Evolutionary conservation across 1,284 basidiomycete species (phyloP), one percentile per base, ranked within the genome.

Genomic region (Leccinum insigne): DNA sequence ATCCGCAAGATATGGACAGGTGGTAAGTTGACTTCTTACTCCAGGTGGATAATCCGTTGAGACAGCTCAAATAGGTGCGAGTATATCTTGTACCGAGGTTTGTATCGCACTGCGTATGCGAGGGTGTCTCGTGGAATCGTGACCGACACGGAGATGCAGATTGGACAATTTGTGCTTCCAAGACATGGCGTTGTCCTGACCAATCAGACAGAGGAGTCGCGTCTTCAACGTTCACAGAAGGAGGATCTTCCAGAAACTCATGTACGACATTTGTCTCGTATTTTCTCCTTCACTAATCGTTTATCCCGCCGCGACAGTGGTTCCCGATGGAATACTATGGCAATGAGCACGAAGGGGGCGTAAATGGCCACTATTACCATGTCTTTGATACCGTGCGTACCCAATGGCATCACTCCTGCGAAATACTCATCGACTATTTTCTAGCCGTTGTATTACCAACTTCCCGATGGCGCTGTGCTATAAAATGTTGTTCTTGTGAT

Each of bases 81-180:
- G 81, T 96, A 96, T 72, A 92, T 96, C 60, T 80, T 94, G 26
- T 96, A 94, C 77, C 85, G 93, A 18, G 91, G 91, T 2, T 73
- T 95, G 35, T 92, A 94, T 80, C 84, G 93, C 26, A 91, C 93
- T 3, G 83, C 86, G n/a, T 92, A 92, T 71, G 89, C 86, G 4
- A 85, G 90, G 32, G 76, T 92, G 58, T 92, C 90, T 7, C 84
- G 89, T 10, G 87, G 89, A 42, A 86, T 85, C 18, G 86, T 92
- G 66, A 92, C 90, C 35, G 90, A 92, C 70, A 93, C 90, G 4
- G 90, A 92, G 71, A 80, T 90, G 58, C 90, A 93, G 78, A 87
- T 95, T 54, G 93, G 89, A 26, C 92, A 93, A 77, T 96, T 94
- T 72, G 81, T 91, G 60, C 76, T 95, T 8, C 92, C 92, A 0